These are phyloP conservation scores for Hexamita inflata DNA, from an alignment of 208 protist genomes.

Conservation along the genomic window DNA sequence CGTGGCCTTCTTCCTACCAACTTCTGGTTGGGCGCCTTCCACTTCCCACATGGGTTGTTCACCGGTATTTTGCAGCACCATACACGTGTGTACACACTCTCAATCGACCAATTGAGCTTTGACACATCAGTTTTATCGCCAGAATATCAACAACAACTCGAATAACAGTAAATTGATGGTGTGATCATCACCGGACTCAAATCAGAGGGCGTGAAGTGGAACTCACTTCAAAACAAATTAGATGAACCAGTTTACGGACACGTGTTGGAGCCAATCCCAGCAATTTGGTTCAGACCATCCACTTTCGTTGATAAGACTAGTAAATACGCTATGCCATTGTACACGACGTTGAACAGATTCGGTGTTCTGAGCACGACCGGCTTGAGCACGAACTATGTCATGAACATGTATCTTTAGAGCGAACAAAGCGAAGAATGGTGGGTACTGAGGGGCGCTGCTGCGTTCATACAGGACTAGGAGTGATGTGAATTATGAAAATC, in stretches of 20 bases:
- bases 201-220: constrained; percentile 78
- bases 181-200: constrained; percentile 78
- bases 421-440: constrained; percentile 58
- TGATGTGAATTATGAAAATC: no score
- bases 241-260: constrained; percentile 75
- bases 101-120: constrained; percentile 82
- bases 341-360: constrained; percentile 78
- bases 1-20: constrained; percentile 70
- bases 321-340: constrained; percentile 76
- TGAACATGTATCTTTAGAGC: constrained; percentile 75
- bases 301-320: constrained; percentile 36
- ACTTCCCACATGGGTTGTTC: constrained; percentile 93
- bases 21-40: constrained; percentile 88
- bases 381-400: constrained; percentile 86
- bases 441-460: constrained; percentile 57
- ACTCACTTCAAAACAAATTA: constrained; percentile 54
- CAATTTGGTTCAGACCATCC: constrained; percentile 69
- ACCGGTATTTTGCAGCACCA: constrained; percentile 87
- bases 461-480: constrained; percentile 12
- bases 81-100: constrained; percentile 65
- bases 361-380: constrained; percentile 80
- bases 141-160: constrained; percentile 37
- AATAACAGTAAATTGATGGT: constrained; percentile 60
- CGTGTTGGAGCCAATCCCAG: constrained; percentile 69
- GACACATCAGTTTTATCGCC: constrained; percentile 60